Evolutionary conservation across 495 filamentous ascomycete genomes (phyloP).

Genomic region (Tuber melanosporum): DNA sequence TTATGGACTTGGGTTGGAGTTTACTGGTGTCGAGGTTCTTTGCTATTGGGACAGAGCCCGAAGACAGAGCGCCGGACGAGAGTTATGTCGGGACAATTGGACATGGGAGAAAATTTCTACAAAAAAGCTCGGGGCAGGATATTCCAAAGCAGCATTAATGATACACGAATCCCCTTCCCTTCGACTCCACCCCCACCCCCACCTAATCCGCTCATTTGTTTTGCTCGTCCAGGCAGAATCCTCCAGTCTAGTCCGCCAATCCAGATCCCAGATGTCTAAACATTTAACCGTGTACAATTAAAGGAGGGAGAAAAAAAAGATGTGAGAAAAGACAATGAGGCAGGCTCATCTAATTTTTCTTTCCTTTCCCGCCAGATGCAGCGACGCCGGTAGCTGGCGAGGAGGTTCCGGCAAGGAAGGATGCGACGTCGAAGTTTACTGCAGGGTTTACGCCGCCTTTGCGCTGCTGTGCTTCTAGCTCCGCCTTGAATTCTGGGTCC

Average conservation of each 20-base stretch:
- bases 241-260: background rate
- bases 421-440: constrained; percentile 30
- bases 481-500: constrained; percentile 87
- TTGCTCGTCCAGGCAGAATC: constrained; percentile 5
- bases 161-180: constrained; percentile 17
- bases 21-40: background rate
- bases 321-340: background rate
- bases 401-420: constrained; percentile 40
- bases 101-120: background rate
- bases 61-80: background rate
- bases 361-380: constrained; percentile 24
- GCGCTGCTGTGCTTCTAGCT: constrained; percentile 86
- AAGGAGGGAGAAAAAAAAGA: background rate
- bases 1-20: constrained; percentile 1
- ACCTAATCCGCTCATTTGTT: background rate
- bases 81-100: background rate
- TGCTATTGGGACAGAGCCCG: background rate
- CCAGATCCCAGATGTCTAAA: background rate
- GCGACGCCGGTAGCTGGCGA: constrained; percentile 38
- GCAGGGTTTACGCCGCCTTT: constrained; percentile 42
- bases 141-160: constrained; percentile 21
- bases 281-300: background rate
- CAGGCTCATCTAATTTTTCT: constrained; percentile 19
- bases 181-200: constrained; percentile 4
- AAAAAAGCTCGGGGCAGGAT: background rate